Base-by-base conservation (phyloP, 1,284 basidiomycete species). In the Trichosporon faecale region DNA sequence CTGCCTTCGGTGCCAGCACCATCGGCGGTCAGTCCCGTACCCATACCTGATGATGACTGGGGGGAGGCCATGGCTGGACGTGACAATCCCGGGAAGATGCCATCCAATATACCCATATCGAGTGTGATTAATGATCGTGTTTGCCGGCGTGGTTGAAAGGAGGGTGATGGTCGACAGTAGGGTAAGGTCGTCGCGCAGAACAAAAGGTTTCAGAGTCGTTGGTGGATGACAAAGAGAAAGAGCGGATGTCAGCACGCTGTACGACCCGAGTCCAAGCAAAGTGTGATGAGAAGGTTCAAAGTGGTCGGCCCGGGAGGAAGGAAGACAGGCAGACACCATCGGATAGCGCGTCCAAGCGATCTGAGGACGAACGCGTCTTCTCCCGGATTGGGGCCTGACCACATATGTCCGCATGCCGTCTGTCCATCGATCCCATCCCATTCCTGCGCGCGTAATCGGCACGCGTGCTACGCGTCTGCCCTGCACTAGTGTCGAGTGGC, bases 31-130 rank as follows among this genome's bases (percentile, higher is more conserved):
- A 23, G 29, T 31, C 27, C 55, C 55, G 25, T 60, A 60, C 55
- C 57, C 57, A 31, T 61, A 61, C 57, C 57, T 61, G 57, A 61
- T 18, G 57, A 61, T 25, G 55, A 60, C 29, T 14, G 57, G 27
- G 57, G 27, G 27, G 57, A 16, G 57, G 57, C 57, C 57, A 61
- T 61, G 29, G 57, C 57, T 61, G 57, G 29, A 12, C 4, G 57
- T 4, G 18, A 5, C 27, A 29, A 61, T 29, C 27, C n/a, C n/a
- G 11, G 31, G 18, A 3, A 23, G 11, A 64, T 44, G 12, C 16
- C 37, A 44, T 18, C 35, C 33, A 25, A 29, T 23, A 27, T 44
- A 16, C 21, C 27, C 57, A 61, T 64, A 23, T 40, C 63, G 63
- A 23, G 21, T 44, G 35, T 40, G 49, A 52, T 52, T 3, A 52